Conservation (phyloP, 169 alveolate species). For the Babesia bovis region DNA sequence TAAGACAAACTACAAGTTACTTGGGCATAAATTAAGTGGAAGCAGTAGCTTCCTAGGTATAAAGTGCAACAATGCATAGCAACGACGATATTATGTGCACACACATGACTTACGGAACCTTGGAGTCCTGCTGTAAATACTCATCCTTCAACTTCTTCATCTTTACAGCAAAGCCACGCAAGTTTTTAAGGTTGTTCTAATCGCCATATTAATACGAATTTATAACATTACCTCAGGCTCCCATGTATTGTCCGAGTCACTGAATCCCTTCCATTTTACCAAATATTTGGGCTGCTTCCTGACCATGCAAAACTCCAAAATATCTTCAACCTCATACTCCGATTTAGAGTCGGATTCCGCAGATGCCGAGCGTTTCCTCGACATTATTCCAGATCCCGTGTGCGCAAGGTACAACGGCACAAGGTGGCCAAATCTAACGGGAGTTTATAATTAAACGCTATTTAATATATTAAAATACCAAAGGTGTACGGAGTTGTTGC, state of each 20-base stretch:
- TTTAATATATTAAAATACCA: neutral
- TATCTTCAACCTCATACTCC: conserved; percentile 66
- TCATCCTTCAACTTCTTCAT: conserved; percentile 49
- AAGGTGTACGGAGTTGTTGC: neutral
- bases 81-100: too few species aligned
- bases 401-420: neutral
- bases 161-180: conserved; percentile 53
- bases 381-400: neutral
- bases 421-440: neutral
- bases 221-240: conserved; percentile 71
- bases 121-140: too few species aligned
- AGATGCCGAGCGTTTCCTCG: conserved; percentile 5
- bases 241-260: conserved; percentile 79
- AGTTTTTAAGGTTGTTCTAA: conserved; percentile 55
- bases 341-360: conserved; percentile 35
- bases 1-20: too few species aligned
- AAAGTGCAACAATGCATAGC: too few species aligned
- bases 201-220: neutral
- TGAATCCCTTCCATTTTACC: conserved; percentile 79
- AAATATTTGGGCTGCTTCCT: conserved; percentile 61
- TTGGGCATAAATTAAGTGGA: too few species aligned
- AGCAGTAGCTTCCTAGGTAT: too few species aligned
- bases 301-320: conserved; percentile 35
- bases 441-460: neutral
- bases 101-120: too few species aligned